Base-by-base conservation (phyloP, 1,284 basidiomycete genomes). In the Rhodotorula sp. region DNA sequence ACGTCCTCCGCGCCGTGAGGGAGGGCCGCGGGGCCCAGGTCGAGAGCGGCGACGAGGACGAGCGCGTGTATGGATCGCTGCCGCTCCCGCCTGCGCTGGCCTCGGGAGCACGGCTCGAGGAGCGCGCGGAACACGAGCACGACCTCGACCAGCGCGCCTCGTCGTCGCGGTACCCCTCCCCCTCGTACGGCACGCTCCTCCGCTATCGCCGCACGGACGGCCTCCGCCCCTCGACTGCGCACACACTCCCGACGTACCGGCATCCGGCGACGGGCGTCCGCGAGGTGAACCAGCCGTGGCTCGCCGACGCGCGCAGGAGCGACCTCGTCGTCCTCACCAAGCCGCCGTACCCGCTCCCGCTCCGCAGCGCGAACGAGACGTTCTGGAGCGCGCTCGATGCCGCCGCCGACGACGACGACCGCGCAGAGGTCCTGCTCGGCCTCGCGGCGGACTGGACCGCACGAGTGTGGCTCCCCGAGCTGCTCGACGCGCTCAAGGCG, bases 201-300 rank as follows among this genome's bases (percentile, higher is more conserved):
- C 76, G 80, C 29, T 80, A 78, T 58, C 67, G 78, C 21, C 75
- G 80, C 44, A 74, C 76, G 12, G 80, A 80, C 67, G 77, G 76
- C 25, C 73, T 80, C 56, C 72, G 73, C 59, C 61, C 64, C 19
- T 15, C 63, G 6, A 29, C 60, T 10, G 32, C 67, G 9, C 65
- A 76, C 29, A 70, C 67, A 36, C 55, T 51, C 1, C 77, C 78
- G 0, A 61, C 70, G 27, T 78, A 69, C 65, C 55, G 67, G 12
- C 69, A 80, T 65, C 74, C 76, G 4, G 65, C 71, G 50, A 78
- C 75, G 15, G 74, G 71, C 27, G 66, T 80, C 50, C 73, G 77
- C 64, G 78, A 80, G 37, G 57, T 79, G 58, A 80, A 80, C 64
- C 78, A 79, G 67, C 77, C 76, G 61, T 73, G 74, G 73, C 61